Conservation (phyloP, 805 yeast genomes). For the Cyberlindnera mycetangii region DNA sequence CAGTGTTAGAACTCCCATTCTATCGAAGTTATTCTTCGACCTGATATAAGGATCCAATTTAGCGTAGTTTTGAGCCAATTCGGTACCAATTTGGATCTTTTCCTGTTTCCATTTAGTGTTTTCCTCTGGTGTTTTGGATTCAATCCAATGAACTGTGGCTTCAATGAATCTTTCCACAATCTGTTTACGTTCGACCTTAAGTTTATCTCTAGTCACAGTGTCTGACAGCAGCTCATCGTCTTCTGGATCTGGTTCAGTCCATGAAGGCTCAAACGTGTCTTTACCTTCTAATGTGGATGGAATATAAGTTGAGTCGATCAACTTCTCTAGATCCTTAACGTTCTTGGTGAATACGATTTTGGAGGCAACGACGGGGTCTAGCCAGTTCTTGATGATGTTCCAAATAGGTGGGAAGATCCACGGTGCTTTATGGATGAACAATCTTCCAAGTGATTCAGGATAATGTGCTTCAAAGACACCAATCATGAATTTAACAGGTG, state of each 20-base stretch:
- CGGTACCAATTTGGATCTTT: conserved; percentile 49
- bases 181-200: conserved; percentile 51
- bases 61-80: conserved; percentile 62
- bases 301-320: conserved; percentile 55
- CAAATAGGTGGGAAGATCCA: conserved; percentile 96
- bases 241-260: conserved; percentile 56
- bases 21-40: conserved; percentile 74
- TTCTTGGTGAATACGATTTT: conserved; percentile 82
- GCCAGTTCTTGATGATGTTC: conserved; percentile 89
- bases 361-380: conserved; percentile 94
- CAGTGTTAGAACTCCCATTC: conserved; percentile 46
- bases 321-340: conserved; percentile 61
- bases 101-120: conserved; percentile 49
- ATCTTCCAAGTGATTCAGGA: conserved; percentile 86
- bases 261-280: conserved; percentile 54
- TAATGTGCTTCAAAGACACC: conserved; percentile 93
- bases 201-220: conserved; percentile 41
- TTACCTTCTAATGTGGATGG: conserved; percentile 78
- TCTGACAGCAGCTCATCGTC: conserved; percentile 50
- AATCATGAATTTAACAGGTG: conserved; percentile 85
- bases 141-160: conserved; percentile 78
- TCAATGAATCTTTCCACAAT: conserved; percentile 53
- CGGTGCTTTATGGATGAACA: conserved; percentile 91
- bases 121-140: conserved; percentile 49
- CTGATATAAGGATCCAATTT: conserved; percentile 79